Conservation (phyloP, 495 filamentous ascomycete genomes). For the Xylaria sp. region DNA sequence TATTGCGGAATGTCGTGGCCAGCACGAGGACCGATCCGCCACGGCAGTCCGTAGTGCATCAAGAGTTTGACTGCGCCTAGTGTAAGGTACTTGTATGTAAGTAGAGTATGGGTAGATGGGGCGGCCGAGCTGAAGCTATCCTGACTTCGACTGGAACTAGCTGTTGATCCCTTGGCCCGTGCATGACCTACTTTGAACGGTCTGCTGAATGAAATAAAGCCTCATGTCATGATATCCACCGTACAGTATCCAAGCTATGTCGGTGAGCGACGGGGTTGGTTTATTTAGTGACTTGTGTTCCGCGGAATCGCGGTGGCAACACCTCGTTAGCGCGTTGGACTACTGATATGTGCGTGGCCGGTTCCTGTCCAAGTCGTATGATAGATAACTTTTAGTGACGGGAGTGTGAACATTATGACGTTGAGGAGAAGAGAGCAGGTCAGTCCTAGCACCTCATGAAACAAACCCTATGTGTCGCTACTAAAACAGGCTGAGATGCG, state of each 20-base stretch:
- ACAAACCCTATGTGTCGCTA: not conserved
- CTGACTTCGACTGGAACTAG: not conserved
- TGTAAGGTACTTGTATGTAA: constrained; percentile 2
- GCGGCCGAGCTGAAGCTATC: not conserved
- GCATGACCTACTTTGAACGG: not conserved
- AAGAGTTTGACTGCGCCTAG: not conserved
- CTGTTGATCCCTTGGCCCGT: not conserved
- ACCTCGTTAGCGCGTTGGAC: not conserved
- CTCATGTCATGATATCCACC: not conserved
- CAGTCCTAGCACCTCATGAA: not conserved
- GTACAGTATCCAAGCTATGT: not conserved
- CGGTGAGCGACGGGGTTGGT: not conserved
- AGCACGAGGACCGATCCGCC: constrained; percentile 12
- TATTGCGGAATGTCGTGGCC: not conserved
- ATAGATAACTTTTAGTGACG: not conserved
- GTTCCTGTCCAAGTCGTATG: not conserved
- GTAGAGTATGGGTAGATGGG: not conserved
- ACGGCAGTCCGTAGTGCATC: constrained; percentile 8
- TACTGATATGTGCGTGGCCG: not conserved
- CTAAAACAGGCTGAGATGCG: constrained; percentile 16
- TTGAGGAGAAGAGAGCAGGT: not conserved
- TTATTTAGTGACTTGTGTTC: not conserved
- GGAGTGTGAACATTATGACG: not conserved
- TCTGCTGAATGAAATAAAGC: not conserved
- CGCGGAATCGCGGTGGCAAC: not conserved